These are phyloP conservation scores for Thielaviopsis musarum DNA, from an alignment of 2,329 filamentous ascomycete species.

Conservation along the genomic window DNA sequence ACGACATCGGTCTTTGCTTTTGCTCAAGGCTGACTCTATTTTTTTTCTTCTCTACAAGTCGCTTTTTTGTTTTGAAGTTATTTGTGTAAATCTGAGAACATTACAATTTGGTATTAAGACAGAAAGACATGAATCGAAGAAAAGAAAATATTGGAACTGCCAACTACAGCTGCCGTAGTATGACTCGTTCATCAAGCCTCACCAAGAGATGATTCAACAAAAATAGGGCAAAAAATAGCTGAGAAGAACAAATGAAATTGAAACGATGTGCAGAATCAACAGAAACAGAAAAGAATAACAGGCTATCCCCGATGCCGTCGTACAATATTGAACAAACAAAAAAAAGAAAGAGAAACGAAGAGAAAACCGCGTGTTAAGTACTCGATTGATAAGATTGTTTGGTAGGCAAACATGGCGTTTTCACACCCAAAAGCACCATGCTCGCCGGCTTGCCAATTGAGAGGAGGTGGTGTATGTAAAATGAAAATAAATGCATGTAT, in stretches of 20 bases:
- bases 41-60: no score
- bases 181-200: background rate
- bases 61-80: no score
- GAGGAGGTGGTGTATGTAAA: background rate
- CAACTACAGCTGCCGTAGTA: background rate
- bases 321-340: no score
- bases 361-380: no score
- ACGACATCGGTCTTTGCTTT: no score
- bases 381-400: no score
- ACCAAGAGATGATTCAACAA: background rate
- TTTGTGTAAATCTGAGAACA: background rate
- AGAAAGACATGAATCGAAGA: conserved; percentile 11
- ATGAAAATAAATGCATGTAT: background rate
- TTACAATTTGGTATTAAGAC: conserved; percentile 15
- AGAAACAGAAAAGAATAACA: background rate
- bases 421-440: no score
- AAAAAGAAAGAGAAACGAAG: no score
- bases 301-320: background rate
- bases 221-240: background rate
- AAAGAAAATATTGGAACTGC: background rate
- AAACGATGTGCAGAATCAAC: background rate
- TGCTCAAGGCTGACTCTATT: no score
- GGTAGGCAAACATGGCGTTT: no score
- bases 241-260: background rate
- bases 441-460: no score